Base-by-base conservation (phyloP, 306 rosid genomes). In the Begonia peltatifolia region DNA sequence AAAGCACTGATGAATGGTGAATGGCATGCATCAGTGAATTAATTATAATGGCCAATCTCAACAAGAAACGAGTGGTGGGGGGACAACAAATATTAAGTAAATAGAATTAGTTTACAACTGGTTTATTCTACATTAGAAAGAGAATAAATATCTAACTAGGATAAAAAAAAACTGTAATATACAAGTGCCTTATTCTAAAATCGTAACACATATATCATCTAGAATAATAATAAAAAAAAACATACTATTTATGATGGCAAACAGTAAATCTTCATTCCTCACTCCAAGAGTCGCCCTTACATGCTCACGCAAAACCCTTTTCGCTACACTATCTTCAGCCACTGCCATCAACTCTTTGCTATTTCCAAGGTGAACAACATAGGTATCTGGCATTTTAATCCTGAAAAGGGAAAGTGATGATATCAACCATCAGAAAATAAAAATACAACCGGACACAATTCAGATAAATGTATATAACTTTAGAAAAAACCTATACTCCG, bases 321-420 rank as follows among this genome's bases (percentile, higher is more conserved):
- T 90, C 54, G 95, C 83, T 17, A 83, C 79, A 71, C 72, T 70
- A 73, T 81, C 82, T 65, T 90, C 99, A 48, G 99, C 92, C 54
- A 90, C 85, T 67, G 83, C 99, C 84, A 74, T 90, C 17, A 90
- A 84, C 47, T 90, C 99, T 67, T 86, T 90, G 80, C 99, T 90
- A 83, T 90, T 90, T 63, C 99, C 99, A 56, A 86, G 94, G 74
- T 86, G 99, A 61, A 90, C 99, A 42, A 83, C 92, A 69, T 74
- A 77, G 44, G 99, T 83, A 63, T 78, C 65, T 52, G 95, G 95
- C 99, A 90, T 86, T 69, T 67, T 68, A 63, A 86, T 80, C 73
- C 99, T 90, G 55, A 57, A 70, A 58, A 25, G 53, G 38, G 38
- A 30, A 30, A 30, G 38, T 20, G 23, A 20, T 20, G 23, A 30